phyloP scores from a whole-genome alignment of 345 rosid genomes.

The Durio zibethinus region DNA sequence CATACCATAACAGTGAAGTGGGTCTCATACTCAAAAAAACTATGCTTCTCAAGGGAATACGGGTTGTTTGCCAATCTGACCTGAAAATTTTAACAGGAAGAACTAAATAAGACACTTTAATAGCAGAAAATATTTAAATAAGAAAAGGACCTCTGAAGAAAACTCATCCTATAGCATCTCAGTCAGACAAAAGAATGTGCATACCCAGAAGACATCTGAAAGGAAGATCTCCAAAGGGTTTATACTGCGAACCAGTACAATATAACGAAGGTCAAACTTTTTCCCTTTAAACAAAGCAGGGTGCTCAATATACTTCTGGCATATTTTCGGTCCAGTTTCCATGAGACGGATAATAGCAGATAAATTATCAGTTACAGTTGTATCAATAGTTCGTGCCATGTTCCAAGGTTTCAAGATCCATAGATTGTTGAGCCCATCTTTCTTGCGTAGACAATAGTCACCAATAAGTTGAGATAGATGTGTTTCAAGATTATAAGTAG shows the following conservation, averaged over 20 bases:
- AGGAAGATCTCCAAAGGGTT: conserved; percentile 76
- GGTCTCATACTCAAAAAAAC: conserved; percentile 86
- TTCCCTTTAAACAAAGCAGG: conserved; percentile 78
- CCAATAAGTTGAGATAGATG: conserved; percentile 81
- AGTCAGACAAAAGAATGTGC: conserved; percentile 6
- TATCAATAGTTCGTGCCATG: conserved; percentile 96
- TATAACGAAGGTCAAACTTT: conserved; percentile 85
- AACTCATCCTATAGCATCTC: neutral
- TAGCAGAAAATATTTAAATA: neutral
- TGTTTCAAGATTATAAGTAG: conserved; percentile 82
- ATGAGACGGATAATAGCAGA: conserved; percentile 84
- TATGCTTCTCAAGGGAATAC: conserved; percentile 71
- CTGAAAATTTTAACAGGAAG: conserved; percentile 39
- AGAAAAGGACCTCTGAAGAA: neutral
- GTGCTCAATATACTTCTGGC: conserved; percentile 93
- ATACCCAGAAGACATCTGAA: conserved; percentile 87
- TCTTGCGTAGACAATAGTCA: conserved; percentile 60
- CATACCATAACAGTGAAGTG: conserved; percentile 98
- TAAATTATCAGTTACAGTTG: conserved; percentile 71
- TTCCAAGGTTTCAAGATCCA: conserved; percentile 99
- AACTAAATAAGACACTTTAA: neutral
- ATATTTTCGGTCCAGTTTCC: conserved; percentile 99
- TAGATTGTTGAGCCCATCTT: conserved; percentile 58
- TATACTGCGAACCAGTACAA: conserved; percentile 69
- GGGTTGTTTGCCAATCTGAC: conserved; percentile 84